phyloP scores from a whole-genome alignment of 2,329 filamentous ascomycete species.

The Blastomyces gilchristii region DNA sequence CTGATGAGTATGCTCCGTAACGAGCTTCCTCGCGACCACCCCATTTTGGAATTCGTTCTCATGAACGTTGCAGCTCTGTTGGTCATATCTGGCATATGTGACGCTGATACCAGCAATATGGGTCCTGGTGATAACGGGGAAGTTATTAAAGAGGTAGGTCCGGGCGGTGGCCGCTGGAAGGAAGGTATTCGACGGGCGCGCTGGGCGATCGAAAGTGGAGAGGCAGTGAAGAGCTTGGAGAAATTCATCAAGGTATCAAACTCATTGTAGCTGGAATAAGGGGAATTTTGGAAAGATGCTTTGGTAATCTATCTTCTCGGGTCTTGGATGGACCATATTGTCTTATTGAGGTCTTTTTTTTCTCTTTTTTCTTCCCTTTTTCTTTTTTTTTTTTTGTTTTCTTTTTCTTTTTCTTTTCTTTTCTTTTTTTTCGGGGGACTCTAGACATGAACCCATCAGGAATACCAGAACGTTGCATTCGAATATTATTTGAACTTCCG shows the following conservation, averaged over 20 bases:
- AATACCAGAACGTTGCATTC: not conserved
- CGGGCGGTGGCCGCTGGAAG: conserved; percentile 84
- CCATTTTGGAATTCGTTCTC: conserved; percentile 84
- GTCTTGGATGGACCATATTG: not conserved
- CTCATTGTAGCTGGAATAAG: conserved; percentile 21
- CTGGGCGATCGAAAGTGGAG: conserved; percentile 79
- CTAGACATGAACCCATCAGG: not conserved
- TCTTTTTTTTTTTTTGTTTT: not conserved
- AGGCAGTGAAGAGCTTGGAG: conserved; percentile 73
- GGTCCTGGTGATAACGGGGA: conserved; percentile 68
- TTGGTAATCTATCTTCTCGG: not conserved
- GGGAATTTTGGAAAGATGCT: not conserved
- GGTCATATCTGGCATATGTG: conserved; percentile 76
- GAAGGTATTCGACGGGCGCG: conserved; percentile 79
- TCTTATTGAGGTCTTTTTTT: not conserved
- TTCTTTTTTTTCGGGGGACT: not conserved
- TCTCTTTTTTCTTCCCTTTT: not conserved
- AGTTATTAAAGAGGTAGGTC: conserved; percentile 71
- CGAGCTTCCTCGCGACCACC: conserved; percentile 63
- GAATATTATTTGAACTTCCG: not conserved
- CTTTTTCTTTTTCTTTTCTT: not conserved
- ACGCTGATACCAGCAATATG: conserved; percentile 70
- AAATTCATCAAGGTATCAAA: conserved; percentile 78
- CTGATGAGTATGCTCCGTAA: conserved; percentile 65
- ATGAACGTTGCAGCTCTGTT: conserved; percentile 87